Evolutionary conservation across 345 rosid species (phyloP).

Genomic region (Salix exigua): DNA sequence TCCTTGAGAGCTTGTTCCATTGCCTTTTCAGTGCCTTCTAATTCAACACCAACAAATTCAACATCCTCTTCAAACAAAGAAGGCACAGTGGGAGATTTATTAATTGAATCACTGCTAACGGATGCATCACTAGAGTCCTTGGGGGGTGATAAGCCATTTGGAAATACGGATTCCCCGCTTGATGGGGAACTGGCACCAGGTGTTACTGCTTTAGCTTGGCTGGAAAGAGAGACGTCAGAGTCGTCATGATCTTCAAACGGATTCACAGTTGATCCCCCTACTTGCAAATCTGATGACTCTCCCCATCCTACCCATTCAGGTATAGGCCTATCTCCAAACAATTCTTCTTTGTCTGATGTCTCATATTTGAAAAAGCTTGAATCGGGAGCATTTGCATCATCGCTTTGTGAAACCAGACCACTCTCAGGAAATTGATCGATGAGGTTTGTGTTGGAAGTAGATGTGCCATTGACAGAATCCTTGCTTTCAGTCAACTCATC

Average conservation of each 20-base stretch:
- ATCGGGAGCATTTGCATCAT: slow-evolving; percentile 40
- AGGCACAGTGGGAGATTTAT: slow-evolving; percentile 42
- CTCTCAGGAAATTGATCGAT: slow-evolving; percentile 30
- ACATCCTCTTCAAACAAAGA: slow-evolving; percentile 95
- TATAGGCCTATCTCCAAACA: slow-evolving; percentile 50
- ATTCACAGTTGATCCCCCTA: slow-evolving; percentile 53
- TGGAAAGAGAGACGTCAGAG: slow-evolving; percentile 33
- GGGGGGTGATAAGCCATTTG: slow-evolving; percentile 54
- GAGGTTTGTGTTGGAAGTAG: slow-evolving; percentile 42
- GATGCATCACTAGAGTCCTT: slow-evolving; percentile 40
- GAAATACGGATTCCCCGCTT: slow-evolving; percentile 39
- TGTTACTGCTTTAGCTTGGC: slow-evolving; percentile 29
- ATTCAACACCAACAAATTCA: slow-evolving; percentile 88
- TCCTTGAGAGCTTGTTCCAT: slow-evolving; percentile 92
- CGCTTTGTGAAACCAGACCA: slow-evolving; percentile 22
- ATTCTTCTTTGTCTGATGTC: slow-evolving; percentile 46
- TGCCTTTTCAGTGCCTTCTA: slow-evolving; percentile 88
- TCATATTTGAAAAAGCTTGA: slow-evolving; percentile 54
- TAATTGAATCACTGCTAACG: slow-evolving; percentile 32
- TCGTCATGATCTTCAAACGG: slow-evolving; percentile 57
- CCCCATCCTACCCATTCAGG: slow-evolving; percentile 95
- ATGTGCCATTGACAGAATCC: slow-evolving; percentile 39
- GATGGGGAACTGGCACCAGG: slow-evolving; percentile 32
- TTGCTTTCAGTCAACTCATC: slow-evolving; percentile 56
- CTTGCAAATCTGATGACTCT: slow-evolving; percentile 54